These are phyloP conservation scores for Glycine tomentella DNA, from an alignment of 306 rosid species.

Conservation along the genomic window DNA sequence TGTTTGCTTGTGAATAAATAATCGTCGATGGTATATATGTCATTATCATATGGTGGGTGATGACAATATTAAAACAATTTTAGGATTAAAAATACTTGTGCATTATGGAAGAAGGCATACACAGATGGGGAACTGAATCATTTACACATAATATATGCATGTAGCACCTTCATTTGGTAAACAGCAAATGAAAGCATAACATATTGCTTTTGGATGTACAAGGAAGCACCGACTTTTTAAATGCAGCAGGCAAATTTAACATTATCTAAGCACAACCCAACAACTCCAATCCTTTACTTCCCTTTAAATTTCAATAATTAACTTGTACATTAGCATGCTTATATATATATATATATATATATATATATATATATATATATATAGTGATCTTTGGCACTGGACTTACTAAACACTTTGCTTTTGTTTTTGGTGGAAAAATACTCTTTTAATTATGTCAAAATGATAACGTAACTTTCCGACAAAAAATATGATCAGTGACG, in stretches of 20 bases:
- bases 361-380: no score
- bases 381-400: not conserved
- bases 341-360: no score
- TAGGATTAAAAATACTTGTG: not conserved
- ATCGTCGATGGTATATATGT: constrained; percentile 7
- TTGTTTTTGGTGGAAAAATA: not conserved
- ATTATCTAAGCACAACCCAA: constrained; percentile 18
- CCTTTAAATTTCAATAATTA: not conserved
- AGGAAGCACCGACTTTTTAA: constrained; percentile 36
- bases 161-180: not conserved
- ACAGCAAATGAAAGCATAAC: not conserved
- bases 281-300: constrained; percentile 14
- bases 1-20: not conserved
- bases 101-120: constrained; percentile 18
- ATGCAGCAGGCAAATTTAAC: not conserved
- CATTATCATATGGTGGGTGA: constrained; percentile 10
- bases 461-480: not conserved
- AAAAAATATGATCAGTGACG: not conserved
- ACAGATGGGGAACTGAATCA: constrained; percentile 24
- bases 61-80: not conserved
- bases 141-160: constrained; percentile 1
- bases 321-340: not conserved
- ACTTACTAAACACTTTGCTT: not conserved
- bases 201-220: not conserved
- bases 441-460: not conserved